Conservation (phyloP, 805 yeast genomes). For the Candida broadrunensis region DNA sequence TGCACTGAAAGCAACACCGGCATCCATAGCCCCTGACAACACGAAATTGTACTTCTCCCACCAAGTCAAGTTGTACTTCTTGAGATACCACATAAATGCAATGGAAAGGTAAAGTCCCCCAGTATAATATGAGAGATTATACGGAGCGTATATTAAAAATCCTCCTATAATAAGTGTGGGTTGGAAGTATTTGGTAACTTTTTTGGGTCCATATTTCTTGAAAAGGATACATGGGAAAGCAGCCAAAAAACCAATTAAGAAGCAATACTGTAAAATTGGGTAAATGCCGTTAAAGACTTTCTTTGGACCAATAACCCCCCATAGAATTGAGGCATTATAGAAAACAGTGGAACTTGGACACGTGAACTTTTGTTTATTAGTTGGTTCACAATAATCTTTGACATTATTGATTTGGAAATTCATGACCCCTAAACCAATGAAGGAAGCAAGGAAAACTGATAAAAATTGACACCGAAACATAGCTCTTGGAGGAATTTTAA, state of each 20-base stretch:
- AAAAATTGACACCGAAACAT: slow-evolving; percentile 42
- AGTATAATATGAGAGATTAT: slow-evolving; percentile 28
- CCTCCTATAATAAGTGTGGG: slow-evolving; percentile 34
- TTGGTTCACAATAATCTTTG: slow-evolving; percentile 34
- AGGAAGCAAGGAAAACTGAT: slow-evolving; percentile 20
- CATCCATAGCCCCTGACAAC: slow-evolving; percentile 25
- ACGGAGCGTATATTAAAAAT: slow-evolving; percentile 27
- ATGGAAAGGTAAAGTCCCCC: slow-evolving; percentile 24
- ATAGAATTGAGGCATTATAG: slow-evolving; percentile 55
- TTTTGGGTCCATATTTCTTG: slow-evolving; percentile 19
- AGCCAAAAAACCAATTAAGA: slow-evolving; percentile 30
- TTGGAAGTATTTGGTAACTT: slow-evolving; percentile 24
- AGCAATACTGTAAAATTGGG: slow-evolving; percentile 31
- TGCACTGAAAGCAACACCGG: slow-evolving; percentile 33
- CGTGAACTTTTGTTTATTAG: slow-evolving; percentile 44
- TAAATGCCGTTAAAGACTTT: slow-evolving; percentile 30
- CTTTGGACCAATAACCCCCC: slow-evolving; percentile 62
- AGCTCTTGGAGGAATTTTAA: slow-evolving; percentile 57
- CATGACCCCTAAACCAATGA: slow-evolving; percentile 23
- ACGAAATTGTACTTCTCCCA: slow-evolving; percentile 37
- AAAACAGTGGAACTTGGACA: slow-evolving; percentile 31
- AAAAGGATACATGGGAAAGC: slow-evolving; percentile 20
- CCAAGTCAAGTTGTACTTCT: slow-evolving; percentile 25
- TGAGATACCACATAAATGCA: slow-evolving; percentile 27
- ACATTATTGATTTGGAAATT: slow-evolving; percentile 29